Evolutionary conservation across 2,329 filamentous ascomycete species (phyloP), one percentile per base, ranked within the genome.

Genomic region (Botrytis sinoallii): DNA sequence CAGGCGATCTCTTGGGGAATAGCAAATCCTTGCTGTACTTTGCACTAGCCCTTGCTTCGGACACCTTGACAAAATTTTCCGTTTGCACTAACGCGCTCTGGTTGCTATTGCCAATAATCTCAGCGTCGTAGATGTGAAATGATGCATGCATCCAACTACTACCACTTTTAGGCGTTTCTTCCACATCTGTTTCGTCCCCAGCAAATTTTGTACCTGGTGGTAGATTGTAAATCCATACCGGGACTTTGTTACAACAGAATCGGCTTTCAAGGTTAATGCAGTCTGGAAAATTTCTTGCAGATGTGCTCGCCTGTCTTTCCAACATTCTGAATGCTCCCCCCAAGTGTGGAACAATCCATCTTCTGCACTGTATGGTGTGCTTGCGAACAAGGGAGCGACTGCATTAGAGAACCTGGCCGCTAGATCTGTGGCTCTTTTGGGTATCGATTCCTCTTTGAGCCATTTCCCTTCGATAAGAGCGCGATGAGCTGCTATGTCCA

Each of bases 401-500:
- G 71, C 70, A 18, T 22, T 60, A 18, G 72, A 75, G 1, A 77
- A 55, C 7, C 64, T 60, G 4, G 5, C 44, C 25, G 73, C 61
- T 5, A 75, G 46, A 12, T 63, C n/a, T 25, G 29, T 60, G 20
- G 76, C 75, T 63, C 63, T 70, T 57, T 20, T 73, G 14, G 60
- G 57, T 42, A 75, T 71, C 4, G 60, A 29, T 4, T 44, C n/a
- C n/a, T 76, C 20, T 25, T 64, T 68, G 42, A 75, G 74, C 7
- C 59, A 12, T 25, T 67, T 61, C 4, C 46, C 42, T 10, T 74
- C 44, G 4, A 74, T 73, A 1, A 74, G 32, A 3, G 16, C 22
- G 14, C 63, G 65, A 73, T 77, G 66, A 46, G 76, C 74, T n/a
- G 75, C 73, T 8, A 76, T 48, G 4, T 76, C 75, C 16, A 76